Base-by-base conservation (phyloP, 2,329 filamentous ascomycete genomes). In the Aspergillus carbonarius region DNA sequence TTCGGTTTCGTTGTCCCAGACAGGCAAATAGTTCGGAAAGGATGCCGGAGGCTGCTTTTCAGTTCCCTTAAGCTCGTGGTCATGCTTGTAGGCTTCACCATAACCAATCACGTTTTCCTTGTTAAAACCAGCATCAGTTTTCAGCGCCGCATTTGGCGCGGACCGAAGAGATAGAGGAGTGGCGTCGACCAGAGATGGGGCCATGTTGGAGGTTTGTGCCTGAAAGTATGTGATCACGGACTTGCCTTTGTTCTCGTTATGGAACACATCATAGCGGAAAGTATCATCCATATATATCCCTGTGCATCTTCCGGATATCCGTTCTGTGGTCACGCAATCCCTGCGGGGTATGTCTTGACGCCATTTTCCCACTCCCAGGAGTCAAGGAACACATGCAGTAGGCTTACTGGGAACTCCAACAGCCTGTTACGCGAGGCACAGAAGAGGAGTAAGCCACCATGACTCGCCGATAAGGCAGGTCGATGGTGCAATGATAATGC, bases 21-120 rank as follows among this genome's bases (percentile, higher is more conserved):
- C 86, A 2, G 89, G 88, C 8, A 92, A 82, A 71, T 93, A 93
- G 69, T 91, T 81, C 4, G 86, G 86, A 64, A 90, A 92, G 70
- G 85, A 81, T 5, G 83, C 82, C 9, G 83, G 81, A 15, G 81
- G 76, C 64, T 84, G 79, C 60, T 79, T 82, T 2, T 71, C 78
- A 10, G 79, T 82, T 4, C 84, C 84, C 51, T 84, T 76, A 37
- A 83, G 63, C 63, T 86, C 84, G 4, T 75, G 71, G 0, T 84
- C 82, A 60, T 80, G 79, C 50, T 79, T 76, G 50, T 70, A 73
- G 1, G 58, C 39, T 23, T 65, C 62, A 17, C 66, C 67, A 55
- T 74, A 72, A 47, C 73, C 73, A 25, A 72, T 68, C 42, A 72
- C 46, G 47, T 71, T 70, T 60, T 76, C 74, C 66, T 76, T 77